Conservation (phyloP, 1,139 yeast species). For the Hyphopichia pseudoburtonii region DNA sequence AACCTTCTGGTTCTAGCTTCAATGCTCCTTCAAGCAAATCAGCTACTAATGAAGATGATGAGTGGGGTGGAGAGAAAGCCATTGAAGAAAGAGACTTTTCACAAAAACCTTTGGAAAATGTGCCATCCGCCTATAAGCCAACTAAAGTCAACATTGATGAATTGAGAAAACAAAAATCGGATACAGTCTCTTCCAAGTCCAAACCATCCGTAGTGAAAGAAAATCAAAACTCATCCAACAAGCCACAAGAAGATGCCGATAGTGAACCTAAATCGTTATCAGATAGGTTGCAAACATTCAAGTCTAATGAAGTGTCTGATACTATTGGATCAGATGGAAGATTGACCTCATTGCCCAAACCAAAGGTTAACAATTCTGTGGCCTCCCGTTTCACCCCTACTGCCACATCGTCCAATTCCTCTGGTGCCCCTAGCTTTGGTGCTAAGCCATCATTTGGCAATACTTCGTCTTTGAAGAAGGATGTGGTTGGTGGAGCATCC, state of each 20-base stretch:
- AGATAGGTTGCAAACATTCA: slow-evolving; percentile 42
- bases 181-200: slow-evolving; percentile 46
- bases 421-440: slow-evolving; percentile 46
- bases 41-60: slow-evolving; percentile 54
- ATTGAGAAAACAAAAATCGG: slow-evolving; percentile 48
- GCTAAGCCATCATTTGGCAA: slow-evolving; percentile 47
- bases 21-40: slow-evolving; percentile 13
- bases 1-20: slow-evolving; percentile 10
- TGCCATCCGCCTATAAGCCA: slow-evolving; percentile 71
- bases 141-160: slow-evolving; percentile 49
- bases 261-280: slow-evolving; percentile 37
- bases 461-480: slow-evolving; percentile 36
- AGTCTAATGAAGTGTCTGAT: slow-evolving; percentile 19
- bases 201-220: slow-evolving; percentile 19
- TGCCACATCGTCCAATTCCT: slow-evolving; percentile 10
- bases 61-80: slow-evolving; percentile 65
- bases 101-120: slow-evolving; percentile 57
- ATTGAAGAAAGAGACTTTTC: slow-evolving; percentile 70
- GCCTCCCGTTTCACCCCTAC: slow-evolving; percentile 51
- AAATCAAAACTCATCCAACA: no score
- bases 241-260: slow-evolving; percentile 22
- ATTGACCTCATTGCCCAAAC: slow-evolving; percentile 65
- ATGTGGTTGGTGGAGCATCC: slow-evolving; percentile 62
- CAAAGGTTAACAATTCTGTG: slow-evolving; percentile 54
- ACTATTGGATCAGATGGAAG: slow-evolving; percentile 40